These are phyloP conservation scores for Leptoxyphium fumago DNA, from an alignment of 2,329 filamentous ascomycete species.

Conservation along the genomic window DNA sequence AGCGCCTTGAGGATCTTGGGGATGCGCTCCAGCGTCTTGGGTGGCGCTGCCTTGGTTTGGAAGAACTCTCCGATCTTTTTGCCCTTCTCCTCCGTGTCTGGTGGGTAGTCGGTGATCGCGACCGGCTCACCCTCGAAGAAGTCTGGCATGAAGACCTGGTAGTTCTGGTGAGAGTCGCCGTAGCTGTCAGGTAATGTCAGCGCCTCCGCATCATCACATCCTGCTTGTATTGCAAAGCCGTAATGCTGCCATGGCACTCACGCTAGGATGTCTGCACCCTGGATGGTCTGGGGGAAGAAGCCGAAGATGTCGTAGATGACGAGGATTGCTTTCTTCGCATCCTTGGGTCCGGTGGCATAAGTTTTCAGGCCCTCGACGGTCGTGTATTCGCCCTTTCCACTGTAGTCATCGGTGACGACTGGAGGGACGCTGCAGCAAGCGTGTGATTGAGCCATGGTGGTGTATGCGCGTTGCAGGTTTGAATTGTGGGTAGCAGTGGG, in stretches of 20 bases:
- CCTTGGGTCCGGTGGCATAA: slow-evolving; percentile 42
- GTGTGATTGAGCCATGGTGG: slow-evolving; percentile 19
- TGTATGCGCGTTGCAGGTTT: not conserved
- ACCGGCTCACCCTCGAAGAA: slow-evolving; percentile 69
- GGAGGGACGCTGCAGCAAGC: slow-evolving; percentile 36
- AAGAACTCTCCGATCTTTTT: slow-evolving; percentile 47
- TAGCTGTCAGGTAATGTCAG: not conserved
- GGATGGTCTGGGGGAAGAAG: slow-evolving; percentile 47
- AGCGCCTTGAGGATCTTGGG: slow-evolving; percentile 41
- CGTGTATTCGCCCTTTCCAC: slow-evolving; percentile 44
- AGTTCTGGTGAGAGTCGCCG: slow-evolving; percentile 33
- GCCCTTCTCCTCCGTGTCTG: slow-evolving; percentile 44
- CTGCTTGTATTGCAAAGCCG: not conserved
- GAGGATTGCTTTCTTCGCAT: slow-evolving; percentile 42
- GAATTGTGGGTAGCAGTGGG: too few species aligned
- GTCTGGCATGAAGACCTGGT: slow-evolving; percentile 82
- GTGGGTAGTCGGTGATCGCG: slow-evolving; percentile 31
- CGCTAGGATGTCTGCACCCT: slow-evolving; percentile 49
- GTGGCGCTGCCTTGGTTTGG: slow-evolving; percentile 40
- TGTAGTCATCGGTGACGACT: slow-evolving; percentile 35
- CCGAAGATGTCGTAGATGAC: slow-evolving; percentile 50
- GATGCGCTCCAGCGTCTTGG: slow-evolving; percentile 40
- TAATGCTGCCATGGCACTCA: slow-evolving; percentile 8
- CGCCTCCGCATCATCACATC: not conserved
- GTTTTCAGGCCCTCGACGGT: slow-evolving; percentile 48